Conservation (phyloP, 176 grass and related monocot genomes). For the Oropetium thomaeum region DNA sequence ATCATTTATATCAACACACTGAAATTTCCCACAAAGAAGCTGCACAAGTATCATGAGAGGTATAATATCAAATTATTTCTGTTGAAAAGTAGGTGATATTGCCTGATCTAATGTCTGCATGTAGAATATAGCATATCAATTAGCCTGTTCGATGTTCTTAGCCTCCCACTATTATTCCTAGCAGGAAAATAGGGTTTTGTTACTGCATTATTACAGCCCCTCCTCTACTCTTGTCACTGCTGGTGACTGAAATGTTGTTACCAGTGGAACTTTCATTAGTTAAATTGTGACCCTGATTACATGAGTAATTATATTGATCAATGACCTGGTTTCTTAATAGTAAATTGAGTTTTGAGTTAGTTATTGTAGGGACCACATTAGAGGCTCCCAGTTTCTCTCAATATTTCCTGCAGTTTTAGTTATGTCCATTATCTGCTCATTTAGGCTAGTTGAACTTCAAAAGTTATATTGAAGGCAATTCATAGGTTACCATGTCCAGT, state of each 20-base stretch:
- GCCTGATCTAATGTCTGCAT: not conserved
- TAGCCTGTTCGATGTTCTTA: too few relatives aligned
- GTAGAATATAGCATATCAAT: constrained; percentile 2
- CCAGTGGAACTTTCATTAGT: not conserved
- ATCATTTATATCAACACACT: constrained; percentile 67
- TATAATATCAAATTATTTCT: constrained; percentile 39
- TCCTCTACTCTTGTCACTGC: constrained; percentile 2
- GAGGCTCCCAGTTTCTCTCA: not conserved
- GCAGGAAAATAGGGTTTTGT: not conserved
- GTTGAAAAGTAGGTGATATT: not conserved
- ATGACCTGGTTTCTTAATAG: not conserved
- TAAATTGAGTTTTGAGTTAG: not conserved
- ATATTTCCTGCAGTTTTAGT: not conserved
- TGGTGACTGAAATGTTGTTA: not conserved
- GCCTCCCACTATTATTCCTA: not conserved
- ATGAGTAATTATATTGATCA: not conserved
- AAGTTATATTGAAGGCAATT: not conserved
- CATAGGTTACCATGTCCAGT: constrained; percentile 8
- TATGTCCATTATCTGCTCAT: not conserved
- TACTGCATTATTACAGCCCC: not conserved
- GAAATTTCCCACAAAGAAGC: constrained; percentile 86
- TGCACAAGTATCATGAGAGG: constrained; percentile 79
- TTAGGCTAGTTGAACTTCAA: not conserved
- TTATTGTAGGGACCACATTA: not conserved
- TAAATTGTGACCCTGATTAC: not conserved